These are phyloP conservation scores for Penicillium cataractarum DNA, from an alignment of 495 filamentous ascomycete genomes.

Conservation along the genomic window DNA sequence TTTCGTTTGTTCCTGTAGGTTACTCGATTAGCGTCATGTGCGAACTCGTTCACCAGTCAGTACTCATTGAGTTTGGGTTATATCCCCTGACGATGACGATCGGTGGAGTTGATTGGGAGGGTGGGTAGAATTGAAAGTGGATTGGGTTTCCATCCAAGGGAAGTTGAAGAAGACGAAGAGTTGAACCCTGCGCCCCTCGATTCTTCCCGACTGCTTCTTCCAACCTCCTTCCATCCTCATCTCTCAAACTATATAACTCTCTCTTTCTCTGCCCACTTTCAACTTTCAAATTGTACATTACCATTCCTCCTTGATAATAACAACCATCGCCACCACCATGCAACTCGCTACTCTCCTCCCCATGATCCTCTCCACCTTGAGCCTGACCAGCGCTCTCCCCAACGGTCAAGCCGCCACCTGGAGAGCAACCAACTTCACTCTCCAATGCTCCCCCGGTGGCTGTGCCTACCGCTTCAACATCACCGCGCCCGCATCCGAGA, in stretches of 20 bases:
- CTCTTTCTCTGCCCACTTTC: not conserved
- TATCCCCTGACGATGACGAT: constrained; percentile 6
- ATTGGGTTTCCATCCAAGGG: not conserved
- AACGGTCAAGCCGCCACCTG: constrained; percentile 28
- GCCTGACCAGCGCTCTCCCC: constrained; percentile 28
- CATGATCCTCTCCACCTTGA: constrained; percentile 35
- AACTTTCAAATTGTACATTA: not conserved
- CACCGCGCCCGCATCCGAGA: constrained; percentile 24
- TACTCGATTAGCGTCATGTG: not conserved
- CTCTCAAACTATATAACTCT: constrained; percentile 6
- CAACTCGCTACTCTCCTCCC: constrained; percentile 37
- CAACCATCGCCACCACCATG: constrained; percentile 29
- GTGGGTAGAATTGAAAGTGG: not conserved
- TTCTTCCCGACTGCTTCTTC: not conserved
- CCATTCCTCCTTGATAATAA: not conserved
- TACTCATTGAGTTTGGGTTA: not conserved
- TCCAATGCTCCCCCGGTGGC: constrained; percentile 41
- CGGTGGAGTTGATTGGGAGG: not conserved
- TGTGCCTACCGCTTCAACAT: constrained; percentile 46
- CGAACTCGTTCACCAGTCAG: not conserved
- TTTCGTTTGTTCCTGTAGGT: not conserved
- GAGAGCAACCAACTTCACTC: constrained; percentile 34
- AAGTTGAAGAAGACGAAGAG: not conserved
- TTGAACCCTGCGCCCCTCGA: not conserved
- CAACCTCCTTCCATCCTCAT: not conserved